Base-by-base conservation (phyloP, 805 yeast species). In the Metschnikowia baotianmanensis region DNA sequence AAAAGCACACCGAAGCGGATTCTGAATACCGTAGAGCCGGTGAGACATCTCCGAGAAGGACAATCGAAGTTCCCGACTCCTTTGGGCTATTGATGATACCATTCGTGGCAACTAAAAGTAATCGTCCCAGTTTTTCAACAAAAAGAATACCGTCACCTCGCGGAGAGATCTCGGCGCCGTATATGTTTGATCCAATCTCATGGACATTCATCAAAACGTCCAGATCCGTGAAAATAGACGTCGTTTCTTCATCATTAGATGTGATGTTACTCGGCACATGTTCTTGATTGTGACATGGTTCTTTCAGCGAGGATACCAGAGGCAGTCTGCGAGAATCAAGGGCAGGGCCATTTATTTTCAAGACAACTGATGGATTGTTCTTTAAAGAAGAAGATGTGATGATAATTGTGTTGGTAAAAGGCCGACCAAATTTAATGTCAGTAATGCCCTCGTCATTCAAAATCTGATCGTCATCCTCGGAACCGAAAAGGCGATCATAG, bases 361-460 rank as follows among this genome's bases (percentile, higher is more conserved):
- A 45, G 24, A 67, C 58, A 12, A 65, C 42, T 1, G 69, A 59
- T 1, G 69, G 65, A 18, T 65, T 45, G 32, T 50, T 50, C 23
- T 62, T 62, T 34, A 69, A 55, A 8, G 72, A 62, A 29, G 71
- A 65, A 15, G 67, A 61, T 0, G 73, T 56, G n/a, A 69, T 39
- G 6, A 69, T 45, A 6, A 69, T 47, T 7, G 70, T 60, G 45
- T 69, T 68, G 18, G 72, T 57, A 38, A 36, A 45, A 6, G 57
- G 52, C 11, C 54, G 48, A 2, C 73, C 72, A 58, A 89, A 84
- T 41, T 76, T 75, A 6, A 86, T 63, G 47, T 82, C 86, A 0
- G 98, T 91, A 27, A 91, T 86, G 2, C 97, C 97, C 57, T 90
- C 97, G 42, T 86, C 79, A 46, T 86, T 95, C 50, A 84, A 63